Conservation (phyloP, 345 rosid genomes). For the Jatropha curcas region DNA sequence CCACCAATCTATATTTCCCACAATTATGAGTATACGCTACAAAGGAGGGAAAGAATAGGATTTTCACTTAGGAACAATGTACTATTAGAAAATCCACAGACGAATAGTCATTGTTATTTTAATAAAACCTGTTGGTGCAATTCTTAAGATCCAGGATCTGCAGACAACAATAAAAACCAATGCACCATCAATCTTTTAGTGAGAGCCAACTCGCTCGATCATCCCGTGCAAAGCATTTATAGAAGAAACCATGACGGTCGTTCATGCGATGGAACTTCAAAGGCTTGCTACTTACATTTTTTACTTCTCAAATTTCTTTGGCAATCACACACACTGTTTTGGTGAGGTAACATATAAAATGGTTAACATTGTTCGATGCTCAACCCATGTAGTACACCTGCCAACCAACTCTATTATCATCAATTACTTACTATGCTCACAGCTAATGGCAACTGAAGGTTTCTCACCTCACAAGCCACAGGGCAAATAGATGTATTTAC, state of each 20-base stretch:
- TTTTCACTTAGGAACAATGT: conserved; percentile 20
- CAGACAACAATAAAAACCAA: conserved; percentile 86
- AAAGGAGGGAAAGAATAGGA: no score
- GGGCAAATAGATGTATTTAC: no score
- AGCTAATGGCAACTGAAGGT: no score
- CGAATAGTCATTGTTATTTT: conserved; percentile 11
- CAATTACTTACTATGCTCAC: no score
- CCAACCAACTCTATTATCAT: conserved; percentile 24
- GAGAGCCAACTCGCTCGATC: conserved; percentile 90
- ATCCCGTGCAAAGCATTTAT: conserved; percentile 93
- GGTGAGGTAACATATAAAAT: conserved; percentile 98
- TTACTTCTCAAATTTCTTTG: conserved; percentile 76
- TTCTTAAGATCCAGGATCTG: conserved; percentile 83
- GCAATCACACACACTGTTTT: conserved; percentile 66
- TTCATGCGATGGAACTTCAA: conserved; percentile 76
- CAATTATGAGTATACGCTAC: no score
- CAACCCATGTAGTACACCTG: conserved; percentile 97
- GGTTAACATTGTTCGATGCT: no score
- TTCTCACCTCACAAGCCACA: no score
- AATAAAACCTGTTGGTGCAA: conserved; percentile 84
- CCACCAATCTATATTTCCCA: no score
- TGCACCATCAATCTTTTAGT: conserved; percentile 89
- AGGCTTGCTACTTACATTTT: conserved; percentile 58
- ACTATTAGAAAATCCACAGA: background rate
- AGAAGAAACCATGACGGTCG: conserved; percentile 71